Evolutionary conservation across 2,329 filamentous ascomycete genomes (phyloP).

Genomic region (Fusarium sublunatum): DNA sequence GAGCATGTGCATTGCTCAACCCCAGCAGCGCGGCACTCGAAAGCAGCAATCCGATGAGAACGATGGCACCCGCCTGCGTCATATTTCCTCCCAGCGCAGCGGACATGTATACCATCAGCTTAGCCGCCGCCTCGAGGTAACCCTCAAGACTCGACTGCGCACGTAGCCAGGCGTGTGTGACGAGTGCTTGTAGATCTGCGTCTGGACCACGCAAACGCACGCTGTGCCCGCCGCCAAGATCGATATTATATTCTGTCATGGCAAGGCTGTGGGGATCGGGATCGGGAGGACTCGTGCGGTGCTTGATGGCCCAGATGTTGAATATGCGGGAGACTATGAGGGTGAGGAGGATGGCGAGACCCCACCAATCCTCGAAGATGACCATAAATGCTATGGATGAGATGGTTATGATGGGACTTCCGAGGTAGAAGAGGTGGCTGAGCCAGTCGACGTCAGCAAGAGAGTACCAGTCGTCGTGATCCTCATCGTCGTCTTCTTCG

Average conservation of each 20-base stretch:
- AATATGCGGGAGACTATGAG: constrained; percentile 66
- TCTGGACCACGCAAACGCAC: constrained; percentile 65
- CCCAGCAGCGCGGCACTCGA: constrained; percentile 64
- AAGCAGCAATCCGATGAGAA: constrained; percentile 63
- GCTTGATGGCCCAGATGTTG: constrained; percentile 68
- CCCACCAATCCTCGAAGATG: constrained; percentile 64
- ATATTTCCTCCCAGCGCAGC: constrained; percentile 67
- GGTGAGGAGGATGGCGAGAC: constrained; percentile 58
- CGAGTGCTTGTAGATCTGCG: constrained; percentile 69
- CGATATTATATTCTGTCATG: constrained; percentile 60
- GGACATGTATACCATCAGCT: constrained; percentile 68
- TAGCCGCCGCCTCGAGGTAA: constrained; percentile 64
- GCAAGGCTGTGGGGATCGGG: constrained; percentile 19
- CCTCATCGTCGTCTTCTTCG: constrained; percentile 22
- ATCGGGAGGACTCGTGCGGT: constrained; percentile 51
- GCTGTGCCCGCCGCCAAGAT: constrained; percentile 62
- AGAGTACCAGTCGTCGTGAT: constrained; percentile 38
- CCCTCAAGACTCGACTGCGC: constrained; percentile 62
- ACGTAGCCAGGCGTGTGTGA: constrained; percentile 66
- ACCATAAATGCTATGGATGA: constrained; percentile 57
- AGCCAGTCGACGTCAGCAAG: constrained; percentile 56
- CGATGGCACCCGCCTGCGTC: constrained; percentile 62
- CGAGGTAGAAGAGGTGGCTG: constrained; percentile 62
- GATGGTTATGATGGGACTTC: constrained; percentile 60
- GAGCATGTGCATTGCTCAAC: constrained; percentile 63